Conservation (phyloP, 2,329 filamentous ascomycete species). For the Simplicillium sp. region DNA sequence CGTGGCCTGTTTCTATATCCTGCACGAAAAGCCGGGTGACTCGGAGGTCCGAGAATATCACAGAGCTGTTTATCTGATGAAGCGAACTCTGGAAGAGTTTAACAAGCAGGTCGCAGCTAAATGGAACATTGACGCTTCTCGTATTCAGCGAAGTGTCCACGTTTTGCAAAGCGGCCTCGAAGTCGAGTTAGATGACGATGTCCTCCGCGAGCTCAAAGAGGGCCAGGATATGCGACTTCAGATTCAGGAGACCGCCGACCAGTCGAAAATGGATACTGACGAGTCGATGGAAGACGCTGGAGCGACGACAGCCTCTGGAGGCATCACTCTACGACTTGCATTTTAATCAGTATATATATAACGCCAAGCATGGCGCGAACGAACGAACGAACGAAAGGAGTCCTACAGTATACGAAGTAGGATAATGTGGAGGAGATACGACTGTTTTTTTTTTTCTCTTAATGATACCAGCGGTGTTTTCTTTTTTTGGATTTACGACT, state of each 20-base stretch:
- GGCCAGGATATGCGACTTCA: slow-evolving; percentile 86
- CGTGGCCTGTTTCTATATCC: slow-evolving; percentile 84
- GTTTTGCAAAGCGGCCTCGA: slow-evolving; percentile 67
- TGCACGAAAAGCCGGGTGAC: slow-evolving; percentile 41
- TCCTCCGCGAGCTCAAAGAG: slow-evolving; percentile 73
- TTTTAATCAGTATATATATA: slow-evolving; percentile 25
- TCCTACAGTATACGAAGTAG: no score
- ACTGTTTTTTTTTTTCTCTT: no score
- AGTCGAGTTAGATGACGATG: slow-evolving; percentile 84
- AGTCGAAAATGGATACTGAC: slow-evolving; percentile 50
- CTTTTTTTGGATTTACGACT: not conserved
- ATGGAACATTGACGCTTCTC: slow-evolving; percentile 66
- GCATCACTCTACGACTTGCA: slow-evolving; percentile 35
- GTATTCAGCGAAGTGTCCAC: slow-evolving; percentile 62
- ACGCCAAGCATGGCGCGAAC: no score
- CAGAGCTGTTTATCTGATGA: slow-evolving; percentile 75
- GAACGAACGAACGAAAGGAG: no score
- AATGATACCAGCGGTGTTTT: no score
- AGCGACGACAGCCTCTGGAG: slow-evolving; percentile 20
- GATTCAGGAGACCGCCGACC: slow-evolving; percentile 40
- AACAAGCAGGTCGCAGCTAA: slow-evolving; percentile 65
- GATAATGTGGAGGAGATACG: no score
- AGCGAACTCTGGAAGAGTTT: slow-evolving; percentile 68
- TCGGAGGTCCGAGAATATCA: slow-evolving; percentile 55
- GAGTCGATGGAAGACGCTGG: slow-evolving; percentile 42